Conservation (phyloP, 345 rosid species). For the Rhodomyrtus tomentosa region DNA sequence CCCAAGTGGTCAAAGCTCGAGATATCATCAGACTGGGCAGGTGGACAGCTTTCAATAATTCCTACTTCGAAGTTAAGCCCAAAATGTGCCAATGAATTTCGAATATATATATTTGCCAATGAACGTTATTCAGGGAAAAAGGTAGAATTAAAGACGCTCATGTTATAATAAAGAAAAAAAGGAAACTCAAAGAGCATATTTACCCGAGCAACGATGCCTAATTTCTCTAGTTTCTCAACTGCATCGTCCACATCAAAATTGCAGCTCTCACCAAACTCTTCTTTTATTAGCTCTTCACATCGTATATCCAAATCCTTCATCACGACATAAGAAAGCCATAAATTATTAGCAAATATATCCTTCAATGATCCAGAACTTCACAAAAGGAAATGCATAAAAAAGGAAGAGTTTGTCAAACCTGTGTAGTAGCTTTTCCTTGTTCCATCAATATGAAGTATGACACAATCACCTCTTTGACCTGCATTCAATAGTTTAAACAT, state of each 20-base stretch:
- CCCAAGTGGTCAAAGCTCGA: neutral
- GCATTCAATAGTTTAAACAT: conserved; percentile 3
- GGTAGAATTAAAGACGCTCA: neutral
- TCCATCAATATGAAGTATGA: conserved; percentile 89
- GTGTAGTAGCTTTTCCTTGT: conserved; percentile 86
- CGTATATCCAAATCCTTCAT: conserved; percentile 68
- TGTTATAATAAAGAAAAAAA: neutral
- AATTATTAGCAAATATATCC: neutral
- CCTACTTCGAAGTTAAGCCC: neutral
- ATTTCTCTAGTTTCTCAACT: conserved; percentile 69
- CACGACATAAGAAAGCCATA: neutral
- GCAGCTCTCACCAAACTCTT: conserved; percentile 73
- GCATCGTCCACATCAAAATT: conserved; percentile 97
- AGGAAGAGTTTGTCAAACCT: conserved; percentile 25
- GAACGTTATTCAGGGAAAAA: neutral
- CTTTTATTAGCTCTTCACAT: conserved; percentile 75
- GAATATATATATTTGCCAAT: no score
- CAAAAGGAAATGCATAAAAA: neutral
- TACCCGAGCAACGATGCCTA: conserved; percentile 71
- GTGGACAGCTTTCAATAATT: neutral
- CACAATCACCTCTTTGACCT: conserved; percentile 95
- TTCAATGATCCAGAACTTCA: neutral
- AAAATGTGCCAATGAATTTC: neutral
- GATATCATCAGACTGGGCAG: neutral
- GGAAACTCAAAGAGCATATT: conserved; percentile 3